Base-by-base conservation (phyloP, 352 stramenopile genomes). In the Achlya hypogyna region DNA sequence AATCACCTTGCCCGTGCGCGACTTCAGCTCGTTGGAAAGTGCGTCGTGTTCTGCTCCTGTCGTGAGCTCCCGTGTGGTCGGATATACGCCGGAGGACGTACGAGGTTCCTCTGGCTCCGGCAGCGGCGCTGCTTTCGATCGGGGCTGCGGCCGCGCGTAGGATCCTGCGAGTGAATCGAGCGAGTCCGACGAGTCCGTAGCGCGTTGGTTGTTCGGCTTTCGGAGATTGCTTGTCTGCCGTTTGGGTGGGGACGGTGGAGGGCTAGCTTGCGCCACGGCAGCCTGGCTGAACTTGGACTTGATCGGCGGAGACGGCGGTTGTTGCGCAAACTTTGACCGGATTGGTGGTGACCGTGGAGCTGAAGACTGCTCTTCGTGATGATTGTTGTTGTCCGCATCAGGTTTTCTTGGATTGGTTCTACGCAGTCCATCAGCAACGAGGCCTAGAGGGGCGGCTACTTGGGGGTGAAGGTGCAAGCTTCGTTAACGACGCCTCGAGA, bases 21-120 rank as follows among this genome's bases (percentile, higher is more conserved):
- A 78, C 69, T 90, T 92, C n/a, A 90, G 79, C 79, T 90, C 83
- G 71, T 77, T 78, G 59, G 86, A 88, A 71, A 92, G 76, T 63
- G 83, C 77, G 67, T 92, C 83, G 78, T 92, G 78, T 65, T 90
- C 83, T 92, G 43, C 43, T 34, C 10, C 25, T 12, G 32, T 43
- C 40, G 77, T 76, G 74, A 76, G 67, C 14, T 12, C 12, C 49
- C 16, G 38, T 9, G 14, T 18, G 38, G 38, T 10, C 2, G 2
- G 2, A 56, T 38, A 3, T 49, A 49, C 22, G 22, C 42, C 18
- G 22, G 18, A 20, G 18, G 22, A n/a, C 16, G 9, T 71, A 77
- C 40, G 22, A 53, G 34, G 53, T 35, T 67, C 60, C 43, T 67
- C 60, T 5, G 51, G 18, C 27, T 67, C 60, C 20, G 51, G n/a